These are phyloP conservation scores for Fusarium hainanense DNA, from an alignment of 2,329 filamentous ascomycete species.

Conservation along the genomic window DNA sequence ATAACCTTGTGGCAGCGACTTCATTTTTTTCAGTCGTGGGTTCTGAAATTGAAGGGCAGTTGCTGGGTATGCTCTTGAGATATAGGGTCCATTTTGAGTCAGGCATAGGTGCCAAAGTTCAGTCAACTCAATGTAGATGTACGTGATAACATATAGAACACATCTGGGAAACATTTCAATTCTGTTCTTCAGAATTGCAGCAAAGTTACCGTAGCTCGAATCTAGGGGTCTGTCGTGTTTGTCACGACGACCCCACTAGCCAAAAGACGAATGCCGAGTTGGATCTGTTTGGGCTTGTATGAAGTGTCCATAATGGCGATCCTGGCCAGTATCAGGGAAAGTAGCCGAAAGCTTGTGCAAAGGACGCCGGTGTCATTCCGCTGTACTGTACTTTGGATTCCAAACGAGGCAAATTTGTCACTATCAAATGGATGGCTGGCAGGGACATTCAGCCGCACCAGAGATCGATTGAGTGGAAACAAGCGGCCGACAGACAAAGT, in stretches of 20 bases:
- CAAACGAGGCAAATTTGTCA: slow-evolving; percentile 20
- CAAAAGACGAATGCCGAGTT: slow-evolving; percentile 8
- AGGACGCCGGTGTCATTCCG: not conserved
- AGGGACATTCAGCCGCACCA: slow-evolving; percentile 21
- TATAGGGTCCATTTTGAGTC: not conserved
- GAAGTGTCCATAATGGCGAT: not conserved
- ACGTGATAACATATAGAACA: not conserved
- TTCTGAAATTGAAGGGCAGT: not conserved
- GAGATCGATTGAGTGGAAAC: not conserved
- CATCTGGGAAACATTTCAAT: not conserved
- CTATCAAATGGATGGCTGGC: slow-evolving; percentile 7
- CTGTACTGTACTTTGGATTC: not conserved
- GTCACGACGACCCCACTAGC: slow-evolving; percentile 12
- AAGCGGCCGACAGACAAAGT: slow-evolving; percentile 3
- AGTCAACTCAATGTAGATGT: not conserved
- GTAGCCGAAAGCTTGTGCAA: not conserved
- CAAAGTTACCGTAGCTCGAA: not conserved
- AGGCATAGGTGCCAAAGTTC: not conserved
- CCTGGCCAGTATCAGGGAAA: not conserved
- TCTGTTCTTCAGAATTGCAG: not conserved
- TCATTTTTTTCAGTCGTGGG: not conserved
- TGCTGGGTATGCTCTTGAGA: slow-evolving; percentile 3
- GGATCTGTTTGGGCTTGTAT: slow-evolving; percentile 6
- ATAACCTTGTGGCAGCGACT: not conserved
- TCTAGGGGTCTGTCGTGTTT: not conserved